Evolutionary conservation across 2,329 filamentous ascomycete species (phyloP).

Genomic region (Aspergillus sclerotialis): DNA sequence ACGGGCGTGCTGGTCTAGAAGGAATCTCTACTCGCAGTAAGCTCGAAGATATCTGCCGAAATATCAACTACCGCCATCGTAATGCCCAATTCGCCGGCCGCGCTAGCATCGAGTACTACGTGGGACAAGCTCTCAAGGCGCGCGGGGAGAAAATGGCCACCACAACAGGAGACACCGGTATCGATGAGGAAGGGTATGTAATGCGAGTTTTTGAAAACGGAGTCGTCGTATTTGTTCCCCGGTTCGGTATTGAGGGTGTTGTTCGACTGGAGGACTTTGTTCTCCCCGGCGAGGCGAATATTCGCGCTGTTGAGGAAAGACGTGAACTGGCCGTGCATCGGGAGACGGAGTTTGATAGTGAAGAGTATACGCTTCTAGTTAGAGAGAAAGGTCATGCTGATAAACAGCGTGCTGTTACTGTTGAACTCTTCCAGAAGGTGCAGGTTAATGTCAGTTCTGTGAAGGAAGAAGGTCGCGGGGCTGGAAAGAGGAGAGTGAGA

Average conservation of each 20-base stretch:
- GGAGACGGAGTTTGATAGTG: conserved; percentile 74
- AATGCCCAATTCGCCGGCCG: conserved; percentile 94
- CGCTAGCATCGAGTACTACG: conserved; percentile 94
- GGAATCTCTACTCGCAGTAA: conserved; percentile 73
- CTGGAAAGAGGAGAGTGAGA: conserved; percentile 73
- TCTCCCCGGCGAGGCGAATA: conserved; percentile 50
- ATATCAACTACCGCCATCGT: conserved; percentile 95
- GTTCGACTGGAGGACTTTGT: conserved; percentile 80
- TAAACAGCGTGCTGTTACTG: conserved; percentile 36
- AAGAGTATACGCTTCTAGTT: conserved; percentile 69
- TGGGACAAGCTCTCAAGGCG: conserved; percentile 87
- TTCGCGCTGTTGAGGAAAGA: conserved; percentile 24
- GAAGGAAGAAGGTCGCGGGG: conserved; percentile 71
- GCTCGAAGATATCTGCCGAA: conserved; percentile 90
- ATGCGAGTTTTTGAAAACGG: conserved; percentile 98
- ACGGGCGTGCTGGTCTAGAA: conserved; percentile 62
- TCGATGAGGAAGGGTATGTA: conserved; percentile 86
- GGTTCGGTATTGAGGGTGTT: conserved; percentile 90
- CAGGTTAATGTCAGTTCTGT: conserved; percentile 83
- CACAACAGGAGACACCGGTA: conserved; percentile 29
- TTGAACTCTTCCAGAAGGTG: conserved; percentile 91
- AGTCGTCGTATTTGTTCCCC: conserved; percentile 90
- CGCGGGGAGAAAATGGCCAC: conserved; percentile 43
- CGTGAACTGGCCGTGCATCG: conserved; percentile 42
- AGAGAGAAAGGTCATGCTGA: conserved; percentile 43